Evolutionary conservation across 257 asterid species (phyloP).

Genomic region (Solanum habrochaites): DNA sequence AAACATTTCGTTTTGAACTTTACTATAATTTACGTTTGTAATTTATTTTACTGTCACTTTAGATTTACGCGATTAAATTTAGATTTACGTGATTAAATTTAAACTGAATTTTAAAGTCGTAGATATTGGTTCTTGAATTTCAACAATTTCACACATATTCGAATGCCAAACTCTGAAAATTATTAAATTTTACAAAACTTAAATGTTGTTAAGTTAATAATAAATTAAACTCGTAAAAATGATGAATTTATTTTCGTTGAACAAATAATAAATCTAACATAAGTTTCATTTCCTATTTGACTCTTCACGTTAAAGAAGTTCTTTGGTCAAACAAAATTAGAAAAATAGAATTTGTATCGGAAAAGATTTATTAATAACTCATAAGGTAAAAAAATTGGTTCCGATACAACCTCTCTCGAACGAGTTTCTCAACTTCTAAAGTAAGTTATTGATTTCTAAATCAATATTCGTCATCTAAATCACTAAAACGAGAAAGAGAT

Average conservation of each 20-base stretch:
- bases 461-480: neutral
- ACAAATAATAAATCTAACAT: neutral
- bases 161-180: neutral
- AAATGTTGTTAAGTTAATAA: neutral
- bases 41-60: no score
- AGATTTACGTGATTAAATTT: neutral
- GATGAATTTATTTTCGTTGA: neutral
- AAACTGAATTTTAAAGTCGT: neutral
- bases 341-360: neutral
- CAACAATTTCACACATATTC: neutral
- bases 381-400: neutral
- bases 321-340: neutral
- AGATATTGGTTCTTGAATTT: neutral
- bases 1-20: neutral
- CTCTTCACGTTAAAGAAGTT: neutral
- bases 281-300: neutral
- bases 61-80: no score
- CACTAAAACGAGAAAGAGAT: neutral
- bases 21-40: neutral
- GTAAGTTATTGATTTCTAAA: neutral
- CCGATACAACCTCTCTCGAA: neutral
- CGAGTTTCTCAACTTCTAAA: neutral
- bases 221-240: neutral
- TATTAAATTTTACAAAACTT: neutral
- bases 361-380: neutral